Evolutionary conservation across 2,329 filamentous ascomycete species (phyloP), one percentile per base, ranked within the genome.

Genomic region (Colletotrichum sublineola): DNA sequence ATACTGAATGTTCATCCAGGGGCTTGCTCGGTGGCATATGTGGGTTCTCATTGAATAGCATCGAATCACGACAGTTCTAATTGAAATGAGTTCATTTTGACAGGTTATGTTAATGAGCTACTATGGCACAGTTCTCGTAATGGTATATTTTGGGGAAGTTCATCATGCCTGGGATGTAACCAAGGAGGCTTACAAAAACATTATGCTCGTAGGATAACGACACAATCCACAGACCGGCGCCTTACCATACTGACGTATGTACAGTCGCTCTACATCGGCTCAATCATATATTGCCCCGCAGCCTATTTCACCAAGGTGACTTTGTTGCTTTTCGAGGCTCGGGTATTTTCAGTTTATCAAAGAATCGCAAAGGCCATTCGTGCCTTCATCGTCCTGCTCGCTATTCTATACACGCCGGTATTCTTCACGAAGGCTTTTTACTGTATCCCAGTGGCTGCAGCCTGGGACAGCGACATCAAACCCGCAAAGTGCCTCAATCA

Each of bases 241-340:
- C 20, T 24, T 14, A 24, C n/a, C 5, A 9, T 48, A 18, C 33
- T 52, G 7, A 67, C 8, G 8, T 46, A 3, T 31, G 3, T 50
- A 18, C 40, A 76, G 77, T 76, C 76, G 77, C 66, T 78, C 7
- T 77, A 80, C 42, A 75, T 75, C 31, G 73, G 76, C 56, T 74
- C 75, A 5, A 70, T 80, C 29, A 15, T 77, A 9, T 80, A 79
- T 72, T 77, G 76, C 9, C 77, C 77, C 31, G 73, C 77, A 15
- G 74, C 79, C 1, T 80, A 73, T 70, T 75, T 76, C 52, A 78
- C 76, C 36, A 80, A 81, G 69, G 68, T 77, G 5, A 78, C 80
- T 20, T 74, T 79, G 24, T 71, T 79, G 44, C 72, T 81, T 1
- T 67, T 80, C 56, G 78, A 79, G n/a, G 77, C 77, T 3, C 75